Base-by-base conservation (phyloP, 495 filamentous ascomycete genomes). In the Neurospora africana region DNA sequence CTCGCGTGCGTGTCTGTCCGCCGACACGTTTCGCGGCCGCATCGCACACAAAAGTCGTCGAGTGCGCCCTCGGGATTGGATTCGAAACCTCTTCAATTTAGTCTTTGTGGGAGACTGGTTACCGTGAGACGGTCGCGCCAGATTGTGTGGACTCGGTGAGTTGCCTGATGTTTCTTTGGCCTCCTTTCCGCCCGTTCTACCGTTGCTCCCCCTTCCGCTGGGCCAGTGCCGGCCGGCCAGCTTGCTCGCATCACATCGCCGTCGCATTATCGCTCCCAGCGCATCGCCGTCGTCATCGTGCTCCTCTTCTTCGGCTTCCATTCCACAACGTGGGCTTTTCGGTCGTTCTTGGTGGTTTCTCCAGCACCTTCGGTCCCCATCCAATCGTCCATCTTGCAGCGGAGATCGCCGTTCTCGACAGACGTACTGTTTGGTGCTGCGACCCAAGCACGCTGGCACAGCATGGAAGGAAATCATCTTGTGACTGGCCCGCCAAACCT, bases 401-500 rank as follows among this genome's bases (percentile, higher is more conserved):
- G 36, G 70, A 71, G 36, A 69, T 37, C 47, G 58, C 53, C 53
- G 68, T 68, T 37, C 37, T 47, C 36, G 47, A 71, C 72, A 70
- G 35, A 74, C 37, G 3, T 38, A 10, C 38, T 53, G 68, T 41
- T 67, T 69, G 75, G 68, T 43, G 67, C 74, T 43, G 67, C 40
- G 35, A 71, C 38, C 70, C 71, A 30, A 23, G 21, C 53, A 61
- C 27, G 17, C 53, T 65, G 53, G 71, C 68, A 53, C 41, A 47
- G 39, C 73, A 72, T 76, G 70, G 58, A 43, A 53, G 70, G 75
- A 74, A 68, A 72, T 72, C 73, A 71, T 74, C 76, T 65, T 71
- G 75, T 78, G 76, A 76, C 73, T 73, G 53, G 68, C 53, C 69
- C 67, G 36, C 71, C 72, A 69, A 47, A 72, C 72, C 35, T 58